These are phyloP conservation scores for Beta macrorhiza DNA, from an alignment of 179 eudicot species.

Conservation along the genomic window DNA sequence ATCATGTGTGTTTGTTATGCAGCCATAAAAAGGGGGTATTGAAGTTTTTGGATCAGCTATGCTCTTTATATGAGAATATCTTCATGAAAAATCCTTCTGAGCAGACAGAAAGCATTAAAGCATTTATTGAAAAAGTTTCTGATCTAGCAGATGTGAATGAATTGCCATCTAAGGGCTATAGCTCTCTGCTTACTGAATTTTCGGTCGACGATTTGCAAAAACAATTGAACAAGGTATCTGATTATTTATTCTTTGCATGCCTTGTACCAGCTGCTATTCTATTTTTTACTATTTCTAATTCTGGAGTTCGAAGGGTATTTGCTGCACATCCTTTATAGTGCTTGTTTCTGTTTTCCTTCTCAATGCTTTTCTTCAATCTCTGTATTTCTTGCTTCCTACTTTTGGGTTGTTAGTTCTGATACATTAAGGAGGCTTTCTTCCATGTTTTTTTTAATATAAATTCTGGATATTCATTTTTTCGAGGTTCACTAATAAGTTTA, in stretches of 20 bases:
- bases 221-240: slow-evolving; percentile 65
- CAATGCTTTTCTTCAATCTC: not conserved
- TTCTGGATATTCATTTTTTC: not conserved
- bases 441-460: not conserved
- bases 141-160: slow-evolving; percentile 61
- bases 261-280: slow-evolving; percentile 2
- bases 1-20: slow-evolving; percentile 30
- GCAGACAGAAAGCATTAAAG: slow-evolving; percentile 42
- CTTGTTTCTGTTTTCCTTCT: not conserved
- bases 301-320: not conserved
- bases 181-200: slow-evolving; percentile 46
- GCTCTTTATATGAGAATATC: slow-evolving; percentile 57
- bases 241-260: not conserved
- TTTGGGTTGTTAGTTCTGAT: not conserved
- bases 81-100: slow-evolving; percentile 43
- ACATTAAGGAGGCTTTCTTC: not conserved
- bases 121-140: slow-evolving; percentile 55
- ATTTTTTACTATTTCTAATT: not conserved
- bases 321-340: not conserved
- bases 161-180: slow-evolving; percentile 55
- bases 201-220: slow-evolving; percentile 46
- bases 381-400: not conserved
- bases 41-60: slow-evolving; percentile 74
- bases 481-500: not conserved
- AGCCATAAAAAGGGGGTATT: slow-evolving; percentile 80